Conservation (phyloP, 129 eudicot genomes). For the Smallanthus sonchifolius region DNA sequence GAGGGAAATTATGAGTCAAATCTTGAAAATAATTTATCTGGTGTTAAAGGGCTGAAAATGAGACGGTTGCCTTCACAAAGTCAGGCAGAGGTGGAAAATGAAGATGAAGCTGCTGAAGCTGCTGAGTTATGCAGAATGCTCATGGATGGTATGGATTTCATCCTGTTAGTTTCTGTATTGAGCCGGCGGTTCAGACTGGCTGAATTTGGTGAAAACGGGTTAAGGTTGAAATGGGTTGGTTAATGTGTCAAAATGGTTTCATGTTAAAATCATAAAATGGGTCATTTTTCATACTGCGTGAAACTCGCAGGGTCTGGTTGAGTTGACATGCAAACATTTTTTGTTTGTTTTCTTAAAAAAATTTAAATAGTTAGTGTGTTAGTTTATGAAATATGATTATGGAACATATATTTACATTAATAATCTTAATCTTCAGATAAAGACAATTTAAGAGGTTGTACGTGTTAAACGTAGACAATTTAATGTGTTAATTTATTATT, state of each 20-base stretch:
- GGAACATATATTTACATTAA: background rate
- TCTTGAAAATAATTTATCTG: conserved; percentile 46
- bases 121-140: conserved; percentile 93
- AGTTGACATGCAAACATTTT: background rate
- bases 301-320: background rate
- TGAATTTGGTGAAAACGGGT: background rate
- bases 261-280: background rate
- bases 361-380: background rate
- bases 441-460: background rate
- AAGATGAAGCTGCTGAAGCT: conserved; percentile 98
- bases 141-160: conserved; percentile 70
- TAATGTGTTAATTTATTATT: too few species aligned
- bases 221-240: background rate
- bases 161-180: conserved; percentile 6
- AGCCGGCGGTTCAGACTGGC: background rate
- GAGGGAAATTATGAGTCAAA: conserved; percentile 61
- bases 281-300: background rate
- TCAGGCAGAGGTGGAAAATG: conserved; percentile 83
- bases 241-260: background rate
- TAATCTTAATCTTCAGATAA: background rate
- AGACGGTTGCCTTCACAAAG: conserved; percentile 81
- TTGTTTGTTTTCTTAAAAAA: background rate
- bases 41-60: conserved; percentile 89
- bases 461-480: background rate
- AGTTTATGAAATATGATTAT: background rate